Percentiles rank a stretch among this genome's conserved stretches.
Conservation (phyloP, 2,329 filamentous ascomycete genomes). For the Aciculosporium take region DNA sequence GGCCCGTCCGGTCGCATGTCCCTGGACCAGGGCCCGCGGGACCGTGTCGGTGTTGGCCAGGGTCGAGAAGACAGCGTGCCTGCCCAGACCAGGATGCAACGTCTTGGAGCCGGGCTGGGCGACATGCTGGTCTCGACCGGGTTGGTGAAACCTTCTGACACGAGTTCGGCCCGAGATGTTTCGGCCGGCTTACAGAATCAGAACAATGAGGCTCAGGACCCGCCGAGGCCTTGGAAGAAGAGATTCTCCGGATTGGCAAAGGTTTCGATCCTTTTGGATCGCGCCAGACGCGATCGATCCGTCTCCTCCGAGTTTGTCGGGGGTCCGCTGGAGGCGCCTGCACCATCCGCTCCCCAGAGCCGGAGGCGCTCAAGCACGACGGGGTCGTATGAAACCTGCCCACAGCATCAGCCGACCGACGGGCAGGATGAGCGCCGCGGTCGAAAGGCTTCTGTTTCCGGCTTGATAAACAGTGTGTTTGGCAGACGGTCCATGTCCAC, state of each 20-base stretch:
- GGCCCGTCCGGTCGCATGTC: slow-evolving; percentile 14
- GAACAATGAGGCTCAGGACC: slow-evolving; percentile 4
- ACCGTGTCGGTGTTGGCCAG: background rate
- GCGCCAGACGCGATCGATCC: background rate
- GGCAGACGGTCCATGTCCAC: slow-evolving; percentile 11
- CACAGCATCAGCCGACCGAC: slow-evolving; percentile 7
- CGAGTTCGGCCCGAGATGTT: slow-evolving; percentile 9
- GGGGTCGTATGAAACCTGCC: slow-evolving; percentile 9
- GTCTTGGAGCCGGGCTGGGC: slow-evolving; percentile 18
- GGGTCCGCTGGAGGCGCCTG: slow-evolving; percentile 6
- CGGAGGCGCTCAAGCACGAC: slow-evolving; percentile 13
- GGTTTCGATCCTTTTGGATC: slow-evolving; percentile 11
- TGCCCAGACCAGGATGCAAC: slow-evolving; percentile 22
- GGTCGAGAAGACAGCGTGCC: slow-evolving; percentile 9
- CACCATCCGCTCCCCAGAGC: slow-evolving; percentile 6
- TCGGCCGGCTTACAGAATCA: too few relatives aligned
- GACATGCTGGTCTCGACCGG: slow-evolving; percentile 9
- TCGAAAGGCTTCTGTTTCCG: slow-evolving; percentile 16
- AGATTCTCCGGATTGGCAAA: slow-evolving; percentile 28
- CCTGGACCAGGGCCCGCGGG: slow-evolving; percentile 9
- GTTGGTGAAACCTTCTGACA: slow-evolving; percentile 11
- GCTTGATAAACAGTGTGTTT: slow-evolving; percentile 17
- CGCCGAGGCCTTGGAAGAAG: slow-evolving; percentile 22
- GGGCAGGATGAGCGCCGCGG: slow-evolving; percentile 11
- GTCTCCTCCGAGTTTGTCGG: background rate